phyloP scores from a whole-genome alignment of 306 rosid genomes.

The Cyclanthera cordifolia region DNA sequence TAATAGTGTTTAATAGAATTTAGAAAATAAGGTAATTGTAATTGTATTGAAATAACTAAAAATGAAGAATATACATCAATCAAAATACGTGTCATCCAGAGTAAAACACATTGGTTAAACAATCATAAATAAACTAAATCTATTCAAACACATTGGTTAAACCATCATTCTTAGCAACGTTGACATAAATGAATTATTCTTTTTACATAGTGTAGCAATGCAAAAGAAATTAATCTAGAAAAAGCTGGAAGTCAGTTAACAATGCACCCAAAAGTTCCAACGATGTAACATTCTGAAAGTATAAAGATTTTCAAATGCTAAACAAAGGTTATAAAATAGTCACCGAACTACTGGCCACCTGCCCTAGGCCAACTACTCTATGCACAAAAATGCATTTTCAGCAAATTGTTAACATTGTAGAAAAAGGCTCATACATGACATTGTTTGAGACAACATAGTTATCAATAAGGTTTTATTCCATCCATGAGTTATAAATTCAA shows the following conservation, averaged over 20 bases:
- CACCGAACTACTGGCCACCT: not conserved
- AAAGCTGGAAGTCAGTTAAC: not conserved
- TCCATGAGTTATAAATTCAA: not conserved
- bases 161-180: not conserved
- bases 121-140: not conserved
- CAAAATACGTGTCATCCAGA: no score
- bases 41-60: not conserved
- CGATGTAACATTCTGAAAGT: not conserved
- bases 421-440: not conserved
- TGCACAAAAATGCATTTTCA: not conserved
- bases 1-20: not conserved
- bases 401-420: not conserved
- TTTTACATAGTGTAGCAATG: no score
- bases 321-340: not conserved
- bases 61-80: no score
- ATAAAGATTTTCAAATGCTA: not conserved
- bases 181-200: no score
- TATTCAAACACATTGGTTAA: not conserved
- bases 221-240: not conserved
- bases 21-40: not conserved
- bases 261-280: not conserved
- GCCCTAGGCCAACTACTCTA: not conserved
- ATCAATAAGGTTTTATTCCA: not conserved
- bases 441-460: not conserved
- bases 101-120: not conserved